These are phyloP conservation scores for Buxus sempervirens DNA, from an alignment of 164 flowering plant species.

Conservation along the genomic window DNA sequence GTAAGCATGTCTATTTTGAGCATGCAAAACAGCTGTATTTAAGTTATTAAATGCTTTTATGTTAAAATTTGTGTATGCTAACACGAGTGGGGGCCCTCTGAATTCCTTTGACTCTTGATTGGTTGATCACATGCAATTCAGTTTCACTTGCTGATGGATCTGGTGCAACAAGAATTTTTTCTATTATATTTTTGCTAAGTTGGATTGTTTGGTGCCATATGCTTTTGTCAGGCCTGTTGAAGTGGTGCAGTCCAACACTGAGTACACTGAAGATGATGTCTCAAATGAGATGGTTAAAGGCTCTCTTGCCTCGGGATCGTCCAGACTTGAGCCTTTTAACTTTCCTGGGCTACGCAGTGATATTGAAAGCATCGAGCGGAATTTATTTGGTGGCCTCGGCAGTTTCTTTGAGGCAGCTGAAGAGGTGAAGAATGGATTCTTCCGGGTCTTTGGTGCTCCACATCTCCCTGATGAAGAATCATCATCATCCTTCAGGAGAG, in stretches of 20 bases:
- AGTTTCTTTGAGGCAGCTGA: conserved; percentile 79
- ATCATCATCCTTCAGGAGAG: conserved; percentile 33
- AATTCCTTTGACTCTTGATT: neutral
- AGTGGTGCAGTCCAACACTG: conserved; percentile 73
- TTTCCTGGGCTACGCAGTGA: conserved; percentile 84
- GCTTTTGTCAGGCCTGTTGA: conserved; percentile 58
- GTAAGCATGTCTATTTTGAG: too few species aligned
- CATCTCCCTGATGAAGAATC: conserved; percentile 24
- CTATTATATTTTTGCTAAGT: neutral
- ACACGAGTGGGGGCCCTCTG: neutral
- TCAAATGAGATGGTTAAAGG: conserved; percentile 49
- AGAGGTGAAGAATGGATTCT: conserved; percentile 61
- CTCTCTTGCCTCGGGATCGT: conserved; percentile 21
- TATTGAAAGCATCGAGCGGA: conserved; percentile 58
- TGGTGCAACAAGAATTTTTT: neutral
- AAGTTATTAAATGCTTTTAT: too few species aligned
- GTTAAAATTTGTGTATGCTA: neutral
- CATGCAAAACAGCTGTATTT: too few species aligned
- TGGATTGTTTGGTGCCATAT: neutral
- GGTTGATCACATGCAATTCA: neutral
- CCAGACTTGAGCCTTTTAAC: conserved; percentile 32
- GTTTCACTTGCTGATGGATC: neutral
- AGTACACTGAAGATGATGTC: conserved; percentile 86
- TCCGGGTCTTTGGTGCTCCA: conserved; percentile 40
- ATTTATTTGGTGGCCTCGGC: conserved; percentile 41